phyloP scores from a whole-genome alignment of 179 eudicot species.

The Corrigiola litoralis region DNA sequence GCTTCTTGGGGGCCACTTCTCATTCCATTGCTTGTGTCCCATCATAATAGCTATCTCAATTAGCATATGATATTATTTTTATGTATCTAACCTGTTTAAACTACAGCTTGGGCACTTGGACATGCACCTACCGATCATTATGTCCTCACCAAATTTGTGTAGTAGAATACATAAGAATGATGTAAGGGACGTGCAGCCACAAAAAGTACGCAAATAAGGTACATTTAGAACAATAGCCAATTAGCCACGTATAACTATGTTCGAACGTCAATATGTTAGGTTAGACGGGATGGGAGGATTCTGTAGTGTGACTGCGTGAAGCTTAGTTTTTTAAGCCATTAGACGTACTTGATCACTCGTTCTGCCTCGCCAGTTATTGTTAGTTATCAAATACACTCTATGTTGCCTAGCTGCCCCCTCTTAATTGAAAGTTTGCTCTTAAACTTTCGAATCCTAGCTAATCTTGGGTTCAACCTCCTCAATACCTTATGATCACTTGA shows the following conservation, averaged over 20 bases:
- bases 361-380: no score
- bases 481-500: no score
- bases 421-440: no score
- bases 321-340: no score
- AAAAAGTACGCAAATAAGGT: background rate
- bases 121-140: slow-evolving; percentile 13
- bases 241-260: background rate
- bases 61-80: background rate
- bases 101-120: slow-evolving; percentile 14
- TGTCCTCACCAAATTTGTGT: no score
- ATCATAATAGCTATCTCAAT: slow-evolving; percentile 2
- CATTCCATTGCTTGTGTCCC: slow-evolving; percentile 22
- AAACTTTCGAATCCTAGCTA: no score
- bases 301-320: no score
- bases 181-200: background rate
- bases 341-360: no score
- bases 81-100: background rate
- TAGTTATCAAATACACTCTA: no score
- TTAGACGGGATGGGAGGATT: background rate
- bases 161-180: background rate
- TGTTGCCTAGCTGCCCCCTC: no score
- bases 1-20: slow-evolving; percentile 14
- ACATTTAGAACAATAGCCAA: background rate
- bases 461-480: no score
- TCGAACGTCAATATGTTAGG: background rate